Base-by-base conservation (phyloP, 192 early-diverging fungal genomes). In the Umbelopsis vinacea region DNA sequence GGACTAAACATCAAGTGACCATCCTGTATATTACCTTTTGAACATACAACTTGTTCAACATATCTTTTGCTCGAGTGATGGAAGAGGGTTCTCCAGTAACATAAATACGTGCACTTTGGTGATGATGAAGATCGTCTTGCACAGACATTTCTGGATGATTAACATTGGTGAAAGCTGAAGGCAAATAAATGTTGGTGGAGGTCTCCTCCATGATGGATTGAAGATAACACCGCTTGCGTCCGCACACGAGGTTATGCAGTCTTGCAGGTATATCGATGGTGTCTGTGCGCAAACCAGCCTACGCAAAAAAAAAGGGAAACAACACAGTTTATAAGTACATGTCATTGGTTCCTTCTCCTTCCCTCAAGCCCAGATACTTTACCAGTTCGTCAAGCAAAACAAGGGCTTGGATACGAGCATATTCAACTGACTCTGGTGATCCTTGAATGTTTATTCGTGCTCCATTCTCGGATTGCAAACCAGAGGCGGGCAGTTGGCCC, bases 211-310 rank as follows among this genome's bases (percentile, higher is more conserved):
- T 92, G 46, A 94, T 83, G 6, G 83, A 74, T 53, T 89, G 83
- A 17, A 94, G 70, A 15, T 77, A 76, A 21, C 78, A 81, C 6
- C 88, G 78, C 60, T 90, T 92, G 45, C 85, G 82, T 40, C 92
- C 93, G 26, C 88, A 86, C n/a, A 94, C 81, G 55, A 94, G 80
- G 48, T 90, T 84, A 60, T 93, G 92, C 24, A 85, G 83, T 52
- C 84, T 84, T 50, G 69, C 69, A 40, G 77, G 77, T 71, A 78
- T 57, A 81, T 81, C 57, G 35, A 90, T 37, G 7, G 53, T 76
- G 23, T 82, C 79, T 26, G 69, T 67, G 43, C 72, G 50, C 21
- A 91, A 73, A 19, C 86, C 82, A 37, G 75, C 46, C 87, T 87
- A 60, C 43, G 52, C 35, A 79, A 55, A 43, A 43, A 71, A 35